phyloP scores from a whole-genome alignment of 352 stramenopile genomes.

The Globisporangium radiosum region DNA sequence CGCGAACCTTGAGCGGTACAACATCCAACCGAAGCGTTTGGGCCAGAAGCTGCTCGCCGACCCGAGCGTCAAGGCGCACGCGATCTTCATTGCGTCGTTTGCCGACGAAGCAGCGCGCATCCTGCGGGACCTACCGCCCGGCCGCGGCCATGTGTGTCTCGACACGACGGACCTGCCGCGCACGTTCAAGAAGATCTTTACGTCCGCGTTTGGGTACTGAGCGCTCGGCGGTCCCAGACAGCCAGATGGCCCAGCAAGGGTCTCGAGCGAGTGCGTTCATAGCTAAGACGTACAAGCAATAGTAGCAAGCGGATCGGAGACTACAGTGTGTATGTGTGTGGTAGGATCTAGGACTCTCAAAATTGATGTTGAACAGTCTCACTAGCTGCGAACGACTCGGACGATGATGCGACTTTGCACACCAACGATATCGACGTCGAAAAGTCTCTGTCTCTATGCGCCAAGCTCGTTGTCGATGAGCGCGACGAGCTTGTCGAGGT shows the following conservation, averaged over 20 bases:
- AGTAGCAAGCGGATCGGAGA: too few species aligned
- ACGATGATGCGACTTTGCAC: neutral
- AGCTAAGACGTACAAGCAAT: too few species aligned
- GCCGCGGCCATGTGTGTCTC: conserved; percentile 71
- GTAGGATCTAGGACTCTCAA: too few species aligned
- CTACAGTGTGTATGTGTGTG: too few species aligned
- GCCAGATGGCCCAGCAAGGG: too few species aligned
- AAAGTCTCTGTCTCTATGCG: neutral
- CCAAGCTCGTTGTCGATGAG: conserved; percentile 59
- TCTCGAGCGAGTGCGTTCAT: too few species aligned
- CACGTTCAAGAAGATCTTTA: conserved; percentile 86
- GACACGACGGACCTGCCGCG: conserved; percentile 72
- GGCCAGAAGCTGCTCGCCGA: conserved; percentile 48
- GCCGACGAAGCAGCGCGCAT: conserved; percentile 74
- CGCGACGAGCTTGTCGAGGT: conserved; percentile 69
- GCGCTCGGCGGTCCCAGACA: too few species aligned
- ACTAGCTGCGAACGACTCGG: neutral
- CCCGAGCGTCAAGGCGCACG: conserved; percentile 57
- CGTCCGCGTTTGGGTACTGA: conserved; percentile 35
- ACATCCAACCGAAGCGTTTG: conserved; percentile 55
- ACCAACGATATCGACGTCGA: too few species aligned
- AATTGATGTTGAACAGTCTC: neutral
- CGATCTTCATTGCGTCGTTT: conserved; percentile 83
- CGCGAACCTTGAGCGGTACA: conserved; percentile 93
- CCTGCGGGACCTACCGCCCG: conserved; percentile 46